Conservation (phyloP, 1,284 basidiomycete genomes). For the Austropuccinia psidii region DNA sequence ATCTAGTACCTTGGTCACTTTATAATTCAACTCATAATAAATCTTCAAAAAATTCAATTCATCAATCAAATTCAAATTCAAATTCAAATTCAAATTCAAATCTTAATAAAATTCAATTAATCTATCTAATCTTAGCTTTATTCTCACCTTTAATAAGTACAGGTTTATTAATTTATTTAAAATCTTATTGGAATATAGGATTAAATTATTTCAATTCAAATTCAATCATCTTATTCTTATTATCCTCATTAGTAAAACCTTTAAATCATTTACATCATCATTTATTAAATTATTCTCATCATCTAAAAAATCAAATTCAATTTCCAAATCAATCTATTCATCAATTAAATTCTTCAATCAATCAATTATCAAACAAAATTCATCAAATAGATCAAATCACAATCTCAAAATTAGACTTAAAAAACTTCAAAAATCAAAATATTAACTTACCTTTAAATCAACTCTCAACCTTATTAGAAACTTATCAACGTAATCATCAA, state of each 20-base stretch:
- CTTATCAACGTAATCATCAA: neutral
- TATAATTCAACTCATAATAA: slow-evolving; percentile 21
- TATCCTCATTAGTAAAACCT: slow-evolving; percentile 19
- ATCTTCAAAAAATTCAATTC: slow-evolving; percentile 14
- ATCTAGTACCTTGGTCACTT: slow-evolving; percentile 10
- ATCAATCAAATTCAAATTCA: neutral
- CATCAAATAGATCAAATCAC: neutral
- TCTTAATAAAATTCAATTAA: slow-evolving; percentile 11
- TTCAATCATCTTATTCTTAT: slow-evolving; percentile 3
- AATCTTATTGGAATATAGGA: slow-evolving; percentile 6
- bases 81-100: neutral
- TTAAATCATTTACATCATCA: slow-evolving; percentile 3
- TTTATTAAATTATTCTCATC: neutral
- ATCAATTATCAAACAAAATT: neutral
- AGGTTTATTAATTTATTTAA: neutral
- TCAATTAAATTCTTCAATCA: slow-evolving; percentile 4
- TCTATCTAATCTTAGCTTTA: slow-evolving; percentile 9
- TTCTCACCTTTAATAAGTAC: slow-evolving; percentile 3
- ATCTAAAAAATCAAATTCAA: slow-evolving; percentile 10
- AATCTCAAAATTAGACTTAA: slow-evolving; percentile 7
- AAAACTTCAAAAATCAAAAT: neutral
- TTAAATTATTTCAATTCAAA: slow-evolving; percentile 18
- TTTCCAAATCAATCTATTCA: neutral
- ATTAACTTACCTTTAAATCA: neutral
- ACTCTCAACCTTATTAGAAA: neutral